A percentile compares a stretch with the other conserved stretches of the same genome.
Conservation (phyloP, 78 protist species). For the Dictyostelium intermedium region DNA sequence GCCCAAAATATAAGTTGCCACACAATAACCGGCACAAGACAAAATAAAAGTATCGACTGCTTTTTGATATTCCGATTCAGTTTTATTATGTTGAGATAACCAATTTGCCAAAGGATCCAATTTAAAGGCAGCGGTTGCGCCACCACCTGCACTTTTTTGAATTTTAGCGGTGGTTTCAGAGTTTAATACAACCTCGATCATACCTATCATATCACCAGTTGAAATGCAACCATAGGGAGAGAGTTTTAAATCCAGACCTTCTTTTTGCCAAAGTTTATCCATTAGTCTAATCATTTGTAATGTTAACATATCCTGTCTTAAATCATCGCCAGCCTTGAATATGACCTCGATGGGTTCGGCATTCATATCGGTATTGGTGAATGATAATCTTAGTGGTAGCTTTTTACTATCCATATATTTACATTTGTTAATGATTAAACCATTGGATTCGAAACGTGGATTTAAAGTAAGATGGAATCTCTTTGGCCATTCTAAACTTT, state of each 20-base stretch:
- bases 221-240: slow-evolving; percentile 91
- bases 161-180: slow-evolving; percentile 92
- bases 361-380: slow-evolving; percentile 78
- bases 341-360: slow-evolving; percentile 79
- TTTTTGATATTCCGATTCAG: neutral
- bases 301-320: slow-evolving; percentile 94
- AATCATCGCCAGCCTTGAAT: slow-evolving; percentile 95
- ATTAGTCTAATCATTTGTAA: slow-evolving; percentile 87
- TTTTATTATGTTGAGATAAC: slow-evolving; percentile 82
- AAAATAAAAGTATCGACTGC: slow-evolving; percentile 87
- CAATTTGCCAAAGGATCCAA: slow-evolving; percentile 84
- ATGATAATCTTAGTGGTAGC: slow-evolving; percentile 74
- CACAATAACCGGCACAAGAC: slow-evolving; percentile 96
- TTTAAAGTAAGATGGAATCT: slow-evolving; percentile 76
- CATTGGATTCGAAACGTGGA: slow-evolving; percentile 73
- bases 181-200: slow-evolving; percentile 95
- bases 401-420: slow-evolving; percentile 94
- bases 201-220: slow-evolving; percentile 93
- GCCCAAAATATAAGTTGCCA: slow-evolving; percentile 98
- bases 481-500: slow-evolving; percentile 54
- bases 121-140: slow-evolving; percentile 90
- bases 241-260: slow-evolving; percentile 88
- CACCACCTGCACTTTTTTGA: slow-evolving; percentile 87
- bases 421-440: slow-evolving; percentile 81
- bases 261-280: slow-evolving; percentile 89